Base-by-base conservation (phyloP, 441 rosid genomes). In the Gossypium schwendimanii region DNA sequence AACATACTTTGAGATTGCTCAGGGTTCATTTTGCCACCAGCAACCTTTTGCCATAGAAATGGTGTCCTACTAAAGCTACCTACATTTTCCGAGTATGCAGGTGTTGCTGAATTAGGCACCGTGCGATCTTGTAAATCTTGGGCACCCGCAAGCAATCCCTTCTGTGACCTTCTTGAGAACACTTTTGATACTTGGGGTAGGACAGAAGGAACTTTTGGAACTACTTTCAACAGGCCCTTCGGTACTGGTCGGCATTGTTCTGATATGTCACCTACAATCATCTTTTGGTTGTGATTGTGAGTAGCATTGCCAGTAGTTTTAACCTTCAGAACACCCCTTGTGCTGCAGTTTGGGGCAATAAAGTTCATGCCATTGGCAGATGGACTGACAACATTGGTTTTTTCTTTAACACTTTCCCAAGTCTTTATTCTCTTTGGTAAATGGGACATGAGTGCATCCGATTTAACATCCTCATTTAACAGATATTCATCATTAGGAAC, bases 171-270 rank as follows among this genome's bases (percentile, higher is more conserved):
- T 69, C 80, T 78, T 55, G 76, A 78, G 39, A 77, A 17, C 66
- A 70, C 65, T 67, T 63, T 80, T 39, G 82, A 69, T 68, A 79
- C 78, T 69, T 71, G 75, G 70, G 75, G 49, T 23, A 45, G 70
- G 69, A 55, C 63, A 72, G 83, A 74, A 77, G 86, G 76, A 73
- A 50, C 70, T 78, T 76, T 87, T 5, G 89, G 86, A 69, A 77
- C 78, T 55, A 83, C 78, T 82, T 87, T 89, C 78, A 89, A 76
- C 63, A 87, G 73, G 74, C 94, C 91, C 80, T 85, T 87, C 23
- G 88, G 85, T 47, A 79, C 80, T 50, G 78, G 36, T 74, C 78
- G 87, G 69, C 36, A 60, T 45, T 71, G 77, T 63, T 78, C 76
- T 0, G 45, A 39, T 26, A 62, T 12, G 49, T 73, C 80, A 72